Conservation (phyloP, 306 rosid species). For the Prunus padus region DNA sequence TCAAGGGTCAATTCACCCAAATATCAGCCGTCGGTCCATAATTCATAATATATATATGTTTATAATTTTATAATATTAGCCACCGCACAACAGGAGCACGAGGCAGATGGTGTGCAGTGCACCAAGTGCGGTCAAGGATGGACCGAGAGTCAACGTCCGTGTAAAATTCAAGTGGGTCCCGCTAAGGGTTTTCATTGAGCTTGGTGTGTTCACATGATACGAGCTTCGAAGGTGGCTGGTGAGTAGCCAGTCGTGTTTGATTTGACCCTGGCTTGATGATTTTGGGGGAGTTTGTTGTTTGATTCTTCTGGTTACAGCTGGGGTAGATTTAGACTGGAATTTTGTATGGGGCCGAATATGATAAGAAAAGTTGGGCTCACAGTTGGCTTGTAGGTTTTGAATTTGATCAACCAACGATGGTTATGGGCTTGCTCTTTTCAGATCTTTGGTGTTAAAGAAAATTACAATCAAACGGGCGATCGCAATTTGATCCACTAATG, state of each 20-base stretch:
- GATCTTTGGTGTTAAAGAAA: not conserved
- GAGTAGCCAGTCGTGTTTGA: not conserved
- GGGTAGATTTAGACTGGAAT: not conserved
- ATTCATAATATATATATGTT: not conserved
- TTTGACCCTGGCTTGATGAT: not conserved
- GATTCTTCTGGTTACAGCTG: not conserved
- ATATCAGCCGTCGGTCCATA: constrained; percentile 10
- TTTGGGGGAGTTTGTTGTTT: not conserved
- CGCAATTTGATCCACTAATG: not conserved
- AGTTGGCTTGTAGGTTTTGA: not conserved
- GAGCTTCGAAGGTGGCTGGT: not conserved
- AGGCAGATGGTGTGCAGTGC: not conserved
- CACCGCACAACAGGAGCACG: not conserved
- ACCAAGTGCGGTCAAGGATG: constrained; percentile 18
- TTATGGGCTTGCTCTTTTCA: not conserved
- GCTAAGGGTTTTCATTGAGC: not conserved
- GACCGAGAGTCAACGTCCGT: not conserved
- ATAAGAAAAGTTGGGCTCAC: not conserved
- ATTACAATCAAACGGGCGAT: not conserved
- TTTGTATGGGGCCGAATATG: not conserved
- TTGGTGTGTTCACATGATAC: not conserved
- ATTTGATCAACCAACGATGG: not conserved
- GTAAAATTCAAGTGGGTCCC: constrained; percentile 18
- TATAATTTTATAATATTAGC: not conserved
- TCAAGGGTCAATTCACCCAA: not conserved